Evolutionary conservation across 2,329 filamentous ascomycete genomes (phyloP).

Genomic region (Metarhizium humberi): DNA sequence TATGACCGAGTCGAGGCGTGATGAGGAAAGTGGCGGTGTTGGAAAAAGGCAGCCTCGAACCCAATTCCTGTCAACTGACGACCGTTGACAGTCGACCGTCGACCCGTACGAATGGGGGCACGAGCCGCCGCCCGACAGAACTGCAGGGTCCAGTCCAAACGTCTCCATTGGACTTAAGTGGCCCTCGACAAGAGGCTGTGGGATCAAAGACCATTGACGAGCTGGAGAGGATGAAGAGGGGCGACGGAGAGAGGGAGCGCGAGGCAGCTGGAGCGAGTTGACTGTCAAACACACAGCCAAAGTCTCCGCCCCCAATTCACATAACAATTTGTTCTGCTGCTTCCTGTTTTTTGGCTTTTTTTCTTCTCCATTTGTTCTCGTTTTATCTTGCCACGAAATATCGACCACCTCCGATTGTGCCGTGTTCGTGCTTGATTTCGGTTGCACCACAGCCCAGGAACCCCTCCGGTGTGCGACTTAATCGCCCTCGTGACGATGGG

Average conservation of each 20-base stretch:
- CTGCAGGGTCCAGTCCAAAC: not conserved
- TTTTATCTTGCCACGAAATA: not conserved
- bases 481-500: not conserved
- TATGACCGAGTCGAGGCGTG: not conserved
- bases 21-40: conserved; percentile 5
- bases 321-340: not conserved
- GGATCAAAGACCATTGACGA: too few relatives aligned
- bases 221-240: too few relatives aligned
- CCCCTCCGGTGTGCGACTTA: not conserved
- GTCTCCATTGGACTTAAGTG: not conserved
- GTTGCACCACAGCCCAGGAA: not conserved
- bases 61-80: too few relatives aligned
- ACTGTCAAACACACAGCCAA: not conserved
- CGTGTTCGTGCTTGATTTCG: not conserved
- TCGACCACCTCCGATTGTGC: not conserved
- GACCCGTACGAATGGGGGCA: not conserved
- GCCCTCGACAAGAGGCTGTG: not conserved
- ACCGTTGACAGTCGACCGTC: not conserved
- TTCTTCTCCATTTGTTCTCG: not conserved
- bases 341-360: not conserved
- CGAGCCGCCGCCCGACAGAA: not conserved
- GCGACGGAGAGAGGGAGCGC: not conserved
- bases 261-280: not conserved
- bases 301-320: not conserved
- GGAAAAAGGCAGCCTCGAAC: conserved; percentile 1